Percentiles rank a stretch among this genome's conserved stretches.
These are phyloP conservation scores for Aspergillus sp. DNA, from an alignment of 2,329 filamentous ascomycete species.

Conservation along the genomic window DNA sequence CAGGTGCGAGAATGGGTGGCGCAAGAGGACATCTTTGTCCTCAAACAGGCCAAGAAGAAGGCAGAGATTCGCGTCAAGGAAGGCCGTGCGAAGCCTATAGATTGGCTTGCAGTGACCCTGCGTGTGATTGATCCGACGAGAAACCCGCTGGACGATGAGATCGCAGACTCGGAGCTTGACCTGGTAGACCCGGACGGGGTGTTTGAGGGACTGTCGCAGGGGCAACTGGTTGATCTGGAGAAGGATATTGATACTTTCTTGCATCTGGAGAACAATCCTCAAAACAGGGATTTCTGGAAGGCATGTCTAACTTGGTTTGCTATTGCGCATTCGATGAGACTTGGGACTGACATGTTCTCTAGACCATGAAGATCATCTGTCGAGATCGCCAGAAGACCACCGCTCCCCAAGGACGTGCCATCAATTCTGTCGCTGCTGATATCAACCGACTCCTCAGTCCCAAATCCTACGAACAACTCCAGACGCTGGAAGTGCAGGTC, in stretches of 20 bases:
- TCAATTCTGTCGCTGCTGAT: conserved; percentile 76
- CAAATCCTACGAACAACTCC: conserved; percentile 81
- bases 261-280: conserved; percentile 67
- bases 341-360: conserved; percentile 8
- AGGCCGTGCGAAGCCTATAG: conserved; percentile 82
- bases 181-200: conserved; percentile 75
- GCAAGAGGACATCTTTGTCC: conserved; percentile 89
- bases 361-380: conserved; percentile 79
- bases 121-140: conserved; percentile 80
- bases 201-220: conserved; percentile 62
- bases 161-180: conserved; percentile 67
- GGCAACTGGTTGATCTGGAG: conserved; percentile 67
- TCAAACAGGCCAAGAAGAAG: conserved; percentile 97
- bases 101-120: conserved; percentile 86
- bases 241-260: conserved; percentile 75
- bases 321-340: not conserved
- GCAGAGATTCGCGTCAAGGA: conserved; percentile 90
- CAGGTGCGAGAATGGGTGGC: conserved; percentile 79
- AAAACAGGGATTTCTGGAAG: conserved; percentile 83
- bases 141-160: conserved; percentile 74
- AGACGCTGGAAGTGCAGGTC: conserved; percentile 80
- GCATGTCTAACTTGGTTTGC: conserved; percentile 32
- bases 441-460: conserved; percentile 80
- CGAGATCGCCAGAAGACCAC: conserved; percentile 64
- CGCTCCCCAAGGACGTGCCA: conserved; percentile 63